Base-by-base conservation (phyloP, 164 flowering plant genomes). In the Tetracentron sinense region DNA sequence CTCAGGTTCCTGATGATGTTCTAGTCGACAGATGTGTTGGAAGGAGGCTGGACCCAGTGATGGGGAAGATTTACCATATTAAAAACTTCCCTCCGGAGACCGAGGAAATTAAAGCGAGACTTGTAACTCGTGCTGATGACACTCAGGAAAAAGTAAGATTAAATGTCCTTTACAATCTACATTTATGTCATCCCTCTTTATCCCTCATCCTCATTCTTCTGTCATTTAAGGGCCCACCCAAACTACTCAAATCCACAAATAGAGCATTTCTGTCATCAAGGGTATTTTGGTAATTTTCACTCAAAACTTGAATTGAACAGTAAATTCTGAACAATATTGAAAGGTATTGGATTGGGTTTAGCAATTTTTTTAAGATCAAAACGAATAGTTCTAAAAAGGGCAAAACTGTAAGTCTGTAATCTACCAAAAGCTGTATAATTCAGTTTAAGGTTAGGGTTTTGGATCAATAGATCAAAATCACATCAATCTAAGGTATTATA, bases 1-100 rank as follows among this genome's bases (percentile, higher is more conserved):
- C 66, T 78, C 85, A 94, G 98, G 98, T 94, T 76, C 96, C 93
- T 76, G 95, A 91, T 80, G 96, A 89, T 67, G 80, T 79, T 78
- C 95, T 91, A 61, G 80, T 91, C 57, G 85, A 91, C 74, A 84
- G 97, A 88, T 85, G 95, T 72, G 74, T 86, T 73, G 99, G 97
- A 56, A 86, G 99, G 79, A 80, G 96, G 74, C 60, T 89, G 60
- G 99, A 94, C 60, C 99, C 97, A 54, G 72, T 76, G 51, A 86
- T 93, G 11, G 96, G 93, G 77, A 94, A 85, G 75, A 94, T 91
- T 57, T 91, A 94, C 73, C 96, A 91, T 68, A 22, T 89, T 16
- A 83, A 71, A 50, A 72, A 74, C 70, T 89, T 82, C 55, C 96
- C 96, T 71, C 96, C 97, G 19, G 96, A 94, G 72, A 80, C 73